Base-by-base conservation (phyloP, 2,329 filamentous ascomycete genomes). In the Penicillium sp. region DNA sequence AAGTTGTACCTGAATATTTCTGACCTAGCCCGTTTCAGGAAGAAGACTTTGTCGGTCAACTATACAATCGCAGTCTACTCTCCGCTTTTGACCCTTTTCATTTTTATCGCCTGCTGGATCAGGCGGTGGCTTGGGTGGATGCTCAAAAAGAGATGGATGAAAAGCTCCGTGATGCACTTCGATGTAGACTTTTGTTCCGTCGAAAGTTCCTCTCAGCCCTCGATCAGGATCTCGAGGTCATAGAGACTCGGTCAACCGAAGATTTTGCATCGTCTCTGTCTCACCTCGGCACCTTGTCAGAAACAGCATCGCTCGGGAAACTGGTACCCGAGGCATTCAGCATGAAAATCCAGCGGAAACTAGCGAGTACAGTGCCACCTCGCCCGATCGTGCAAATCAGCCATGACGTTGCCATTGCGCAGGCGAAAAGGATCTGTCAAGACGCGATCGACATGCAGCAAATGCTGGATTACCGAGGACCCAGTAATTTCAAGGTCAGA, bases 1-100 rank as follows among this genome's bases (percentile, higher is more conserved):
- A 13, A 4, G 14, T 6, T 6, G 9, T 7, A 6, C 28, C 10
- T 22, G 20, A 32, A 18, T 18, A 12, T 22, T 32, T 33, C 55
- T 56, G 44, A 54, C 38, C 12, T 33, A 3, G n/a, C 29, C n/a
- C 7, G 31, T 14, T 28, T 10, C 37, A 90, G 82, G 92, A 98
- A 66, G 92, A 98, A 64, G 92, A 98, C 57, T 95, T 98, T 59
- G 86, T 93, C 13, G 89, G 87, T 5, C 88, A 94, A 61, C 84
- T 89, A 0, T 96, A 92, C 59, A 84, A 88, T 50, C 78, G 89
- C 25, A 79, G 78, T 9, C 70, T 98, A 1, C 72, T 96, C 5
- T 77, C 80, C 16, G 67, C 74, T 10, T 72, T 90, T 40, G 69
- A 76, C 11, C 63, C 72, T 2, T 66, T 71, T 4, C 70, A 74